Evolutionary conservation across 306 rosid genomes (phyloP), one percentile per base, ranked within the genome.

Genomic region (Vicia sativa): DNA sequence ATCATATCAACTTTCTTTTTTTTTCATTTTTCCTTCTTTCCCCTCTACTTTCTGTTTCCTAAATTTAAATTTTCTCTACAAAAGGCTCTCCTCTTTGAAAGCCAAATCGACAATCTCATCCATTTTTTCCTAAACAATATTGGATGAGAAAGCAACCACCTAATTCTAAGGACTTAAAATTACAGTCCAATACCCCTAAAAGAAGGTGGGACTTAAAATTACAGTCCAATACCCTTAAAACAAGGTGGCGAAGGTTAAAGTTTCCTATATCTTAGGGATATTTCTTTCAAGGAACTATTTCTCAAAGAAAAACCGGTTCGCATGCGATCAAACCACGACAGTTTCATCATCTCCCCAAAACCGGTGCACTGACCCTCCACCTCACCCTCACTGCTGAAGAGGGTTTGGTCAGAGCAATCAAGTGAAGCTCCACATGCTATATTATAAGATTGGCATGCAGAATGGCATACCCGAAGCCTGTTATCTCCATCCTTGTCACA

Each of bases 341-440:
- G 55, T 63, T 83, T 90, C 81, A 82, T 79, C 77, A 82, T 79
- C 77, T 86, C 91, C 28, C 91, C 82, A 28, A 92, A 87, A 35
- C 98, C 98, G 0, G 98, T 92, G 82, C 98, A 92, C 53, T 90
- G 98, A 62, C 85, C 90, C 70, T 87, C 86, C 25, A 84, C 89
- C 65, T 84, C 98, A 41, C 83, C 88, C 74, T 81, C 84, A 6
- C 86, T 85, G 74, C 96, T 92, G 79, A 92, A 92, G 1, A 92
- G 86, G 76, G 96, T 92, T 69, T 90, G 96, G 66, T 92, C 98
- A 6, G 91, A 84, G 88, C 98, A 92, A 72, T 92, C 98, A 3
- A 92, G 96, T 19, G 96, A 92, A 19, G 96, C 96, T 38, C 98
- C 98, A 26, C 98, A 92, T 4, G 98, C 98, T 62, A 83, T 72